Base-by-base conservation (phyloP, 176 grass and related monocot species). In the Miscanthus lutarioriparius region DNA sequence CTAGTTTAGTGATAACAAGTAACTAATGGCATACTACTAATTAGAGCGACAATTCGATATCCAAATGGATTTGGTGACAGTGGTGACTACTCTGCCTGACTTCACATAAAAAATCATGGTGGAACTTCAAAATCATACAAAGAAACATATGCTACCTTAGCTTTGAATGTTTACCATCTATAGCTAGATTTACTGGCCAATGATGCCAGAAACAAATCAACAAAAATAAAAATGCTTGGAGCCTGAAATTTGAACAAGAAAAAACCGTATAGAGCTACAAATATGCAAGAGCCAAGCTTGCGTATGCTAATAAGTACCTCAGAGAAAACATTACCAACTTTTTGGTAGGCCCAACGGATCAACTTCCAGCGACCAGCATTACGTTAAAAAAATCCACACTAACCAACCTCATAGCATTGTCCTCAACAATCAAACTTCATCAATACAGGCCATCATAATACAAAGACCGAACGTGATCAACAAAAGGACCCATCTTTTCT, bases 1-100 rank as follows among this genome's bases (percentile, higher is more conserved):
- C 20, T 26, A 56, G 13, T 58, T 81, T 38, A 65, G 30, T 39
- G 43, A 75, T 67, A 68, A 2, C 26, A 87, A 20, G 8, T 44
- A 13, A 26, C 28, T 56, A 68, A 65, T 43, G 2, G 2, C 47
- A 75, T 11, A 67, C 19, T 76, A 44, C 1, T 5, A 61, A 56
- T 81, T 62, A n/a, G 38, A 56, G 41, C 28, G 5, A 72, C 37
- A 82, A 62, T 43, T 63, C 22, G 27, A 62, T 36, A 78, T 70
- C 7, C 47, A 53, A 56, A 68, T 32, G 23, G 33, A 74, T 58
- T 30, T n/a, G 15, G 38, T 70, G 27, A 17, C 12, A 10, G 10
- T 65, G 7, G 10, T 15, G 1, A 74, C 26, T 74, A 51, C 12
- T 20, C 8, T 19, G 0, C 23, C 23, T 23, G 4, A 62, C n/a